Evolutionary conservation across 179 eudicot genomes (phyloP).

Genomic region (Beta corolliflora): DNA sequence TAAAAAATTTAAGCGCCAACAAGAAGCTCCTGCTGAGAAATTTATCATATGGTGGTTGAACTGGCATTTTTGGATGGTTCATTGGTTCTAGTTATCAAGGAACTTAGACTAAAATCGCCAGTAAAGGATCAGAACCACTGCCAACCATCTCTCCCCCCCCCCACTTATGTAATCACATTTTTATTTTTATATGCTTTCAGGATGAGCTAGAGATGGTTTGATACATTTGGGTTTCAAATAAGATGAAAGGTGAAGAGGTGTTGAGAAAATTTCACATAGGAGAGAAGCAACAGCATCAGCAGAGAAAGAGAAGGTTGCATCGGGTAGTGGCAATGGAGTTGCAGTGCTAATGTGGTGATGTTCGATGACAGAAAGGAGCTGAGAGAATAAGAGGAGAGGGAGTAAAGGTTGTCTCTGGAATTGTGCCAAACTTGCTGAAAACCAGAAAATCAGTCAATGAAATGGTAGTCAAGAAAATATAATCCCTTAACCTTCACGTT

Average conservation of each 20-base stretch:
- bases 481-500: not conserved
- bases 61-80: not conserved
- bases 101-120: not conserved
- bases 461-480: not conserved
- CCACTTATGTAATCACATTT: not conserved
- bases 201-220: not conserved
- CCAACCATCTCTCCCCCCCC: not conserved
- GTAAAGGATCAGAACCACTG: not conserved
- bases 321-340: not conserved
- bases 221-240: not conserved
- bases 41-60: not conserved
- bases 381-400: not conserved
- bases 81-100: not conserved
- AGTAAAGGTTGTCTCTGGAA: not conserved
- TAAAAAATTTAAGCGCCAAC: not conserved
- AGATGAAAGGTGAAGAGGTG: not conserved
- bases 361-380: not conserved
- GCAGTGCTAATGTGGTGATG: not conserved
- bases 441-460: not conserved
- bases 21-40: not conserved
- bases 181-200: not conserved
- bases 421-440: not conserved
- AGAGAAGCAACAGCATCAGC: not conserved
- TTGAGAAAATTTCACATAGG: not conserved
- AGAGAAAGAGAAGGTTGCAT: not conserved